Evolutionary conservation across 2,329 filamentous ascomycete genomes (phyloP), one percentile per base, ranked within the genome.

Genomic region (Claviceps arundinis): DNA sequence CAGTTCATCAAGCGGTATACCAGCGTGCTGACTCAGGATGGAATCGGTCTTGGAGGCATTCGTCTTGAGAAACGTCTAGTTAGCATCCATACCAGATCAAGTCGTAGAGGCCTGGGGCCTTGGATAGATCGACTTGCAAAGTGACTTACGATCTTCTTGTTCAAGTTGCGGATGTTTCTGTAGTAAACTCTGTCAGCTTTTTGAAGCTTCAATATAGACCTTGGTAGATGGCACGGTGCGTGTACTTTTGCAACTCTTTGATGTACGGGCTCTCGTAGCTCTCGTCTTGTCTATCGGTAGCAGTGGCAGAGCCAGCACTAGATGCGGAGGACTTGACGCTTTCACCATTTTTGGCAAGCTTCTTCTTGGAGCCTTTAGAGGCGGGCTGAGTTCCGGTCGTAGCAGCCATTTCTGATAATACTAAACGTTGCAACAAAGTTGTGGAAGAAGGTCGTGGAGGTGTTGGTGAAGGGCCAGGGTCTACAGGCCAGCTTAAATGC

Each of bases 61-160:
- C 64, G 77, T 74, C 84, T 88, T 14, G 34, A 41, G 37, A n/a
- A 37, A 40, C 14, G 52, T 50, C 53, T 7, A 26, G 24, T 44
- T 46, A 26, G 16, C 43, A 47, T 37, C 17, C n/a, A 43, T 22
- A 50, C 17, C 42, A 22, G 50, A 87, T 55, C 13, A 41, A 26
- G 38, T 26, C 24, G 51, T 43, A 37, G 34, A 40, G 16, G 51
- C 50, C 55, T 11, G 38, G n/a, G 26, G 19, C 50, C 38, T 54
- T 41, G 40, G 42, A 42, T n/a, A n/a, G 22, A 43, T 37, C 5
- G 52, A 19, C 40, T 16, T 19, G 19, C 11, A 13, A 22, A 26
- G 24, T 24, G n/a, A 74, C 86, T 73, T 71, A 95, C 88, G 62
- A 97, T 83, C 73, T 96, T 96, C 80, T 96, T 97, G 75, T 83